Evolutionary conservation across 768 basidiomycete species (phyloP), one percentile per base, ranked within the genome.

Genomic region (Termitomyces sp.): DNA sequence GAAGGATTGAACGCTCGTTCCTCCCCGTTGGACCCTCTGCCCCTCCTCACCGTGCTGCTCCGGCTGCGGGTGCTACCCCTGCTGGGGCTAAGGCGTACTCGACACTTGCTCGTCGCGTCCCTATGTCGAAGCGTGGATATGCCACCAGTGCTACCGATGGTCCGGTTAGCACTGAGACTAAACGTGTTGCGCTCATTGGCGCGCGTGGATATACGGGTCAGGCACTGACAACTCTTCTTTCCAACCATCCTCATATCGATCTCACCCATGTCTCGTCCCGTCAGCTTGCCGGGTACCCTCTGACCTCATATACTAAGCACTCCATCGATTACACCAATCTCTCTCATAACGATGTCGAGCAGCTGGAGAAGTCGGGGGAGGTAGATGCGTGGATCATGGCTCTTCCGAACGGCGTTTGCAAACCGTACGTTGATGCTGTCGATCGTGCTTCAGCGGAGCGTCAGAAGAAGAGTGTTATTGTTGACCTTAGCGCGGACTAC

Each of bases 331-430:
- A 97, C 76, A 83, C 85, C 58, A 93, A 96, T 73, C 80, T 99
- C 18, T 88, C 87, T 0, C 70, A 80, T 12, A 75, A 79, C 57
- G 91, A 97, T 64, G 90, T 98, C 12, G 87, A 92, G 70, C 77
- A 75, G 68, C 91, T 99, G 88, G 97, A 97, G 74, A 86, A 87
- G 73, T 77, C 85, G 50, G 88, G 90, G 10, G 90, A 89, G 67
- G 93, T 99, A n/a, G 96, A 99, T 68, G 96, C 94, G 8, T 99
- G 97, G 96, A 85, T 98, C 54, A 95, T 98, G 91, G 97, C 97
- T 2, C 82, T 99, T 48, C 97, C 97, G n/a, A 99, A 98, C 64
- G 97, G 97, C 20, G 83, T 93, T 22, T 90, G 91, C 76, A 95
- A 95, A 74, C 95, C 95, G 0, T 99, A 96, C 69, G 94, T 99